These are phyloP conservation scores for Forsythia suspensa DNA, from an alignment of 257 asterid species.

Conservation along the genomic window DNA sequence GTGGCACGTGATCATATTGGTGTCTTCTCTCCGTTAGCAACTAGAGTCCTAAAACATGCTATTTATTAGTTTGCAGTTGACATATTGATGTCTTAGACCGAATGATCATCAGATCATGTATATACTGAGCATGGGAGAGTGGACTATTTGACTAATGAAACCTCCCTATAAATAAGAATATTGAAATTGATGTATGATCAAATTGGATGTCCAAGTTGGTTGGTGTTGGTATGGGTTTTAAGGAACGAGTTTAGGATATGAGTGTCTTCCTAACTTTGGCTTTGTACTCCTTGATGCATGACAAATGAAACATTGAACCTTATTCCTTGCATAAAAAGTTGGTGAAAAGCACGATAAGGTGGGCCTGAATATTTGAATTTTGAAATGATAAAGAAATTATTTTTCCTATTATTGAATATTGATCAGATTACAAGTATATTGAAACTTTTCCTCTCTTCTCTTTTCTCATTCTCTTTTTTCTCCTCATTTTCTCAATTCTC, in stretches of 20 bases:
- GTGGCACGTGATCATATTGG: background rate
- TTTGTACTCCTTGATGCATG: background rate
- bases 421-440: background rate
- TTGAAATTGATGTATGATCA: background rate
- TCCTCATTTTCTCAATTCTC: background rate
- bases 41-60: background rate
- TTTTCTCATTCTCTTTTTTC: background rate
- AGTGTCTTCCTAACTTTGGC: background rate
- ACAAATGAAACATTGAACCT: background rate
- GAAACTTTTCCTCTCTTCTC: background rate
- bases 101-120: background rate
- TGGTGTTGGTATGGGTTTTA: background rate
- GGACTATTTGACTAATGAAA: background rate
- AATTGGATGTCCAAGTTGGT: background rate
- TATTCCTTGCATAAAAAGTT: background rate
- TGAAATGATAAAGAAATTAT: background rate
- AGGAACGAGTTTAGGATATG: background rate
- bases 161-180: background rate
- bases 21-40: background rate
- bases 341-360: background rate
- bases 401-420: background rate
- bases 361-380: background rate
- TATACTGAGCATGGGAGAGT: background rate
- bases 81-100: background rate
- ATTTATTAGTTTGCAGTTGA: background rate